Evolutionary conservation across 805 yeast species (phyloP), one percentile per base, ranked within the genome.

Genomic region (Sungouiella thailandica): DNA sequence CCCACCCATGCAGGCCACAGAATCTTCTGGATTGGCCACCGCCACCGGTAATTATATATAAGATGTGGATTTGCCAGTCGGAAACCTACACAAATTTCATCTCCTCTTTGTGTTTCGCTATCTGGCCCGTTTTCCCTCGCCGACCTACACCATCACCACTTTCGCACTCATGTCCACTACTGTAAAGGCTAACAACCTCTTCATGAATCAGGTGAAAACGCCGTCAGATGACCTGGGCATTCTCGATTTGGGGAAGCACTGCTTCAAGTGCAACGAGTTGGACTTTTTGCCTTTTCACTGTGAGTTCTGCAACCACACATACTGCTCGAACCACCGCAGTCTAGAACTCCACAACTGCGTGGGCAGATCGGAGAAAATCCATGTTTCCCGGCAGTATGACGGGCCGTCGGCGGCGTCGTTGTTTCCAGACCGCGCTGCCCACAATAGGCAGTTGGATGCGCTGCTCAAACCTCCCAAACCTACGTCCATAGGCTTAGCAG

Each of bases 231-330:
- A 55, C 32, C 57, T 55, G 32, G 65, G 68, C 6, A 53, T 77
- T 41, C 57, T 78, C 53, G 72, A 78, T 30, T 67, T 78, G 5
- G 84, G 84, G n/a, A 54, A 68, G 37, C 74, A 76, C 46, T 78
- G 84, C 51, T 46, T 52, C 17, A 56, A 65, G 12, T 78, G 84
- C 49, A 58, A 67, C 29, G 63, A 60, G 40, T 56, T 76, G 5
- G 84, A 78, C 49, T 78, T 78, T 42, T 56, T 78, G 18, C 84
- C 84, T 12, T 78, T 67, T 48, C 53, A 53, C 12, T 78, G 84
- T 49, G 70, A 68, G 27, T 64, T 60, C 32, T 73, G 79, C 47
- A 48, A 63, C 8, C 43, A 49, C 16, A 55, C 64, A 2, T 78
- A 52, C 45, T 78, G 84, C 47, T 60, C 69, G 7, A 65, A 68